These are phyloP conservation scores for Fusarium torulosum DNA, from an alignment of 2,329 filamentous ascomycete species.

Conservation along the genomic window DNA sequence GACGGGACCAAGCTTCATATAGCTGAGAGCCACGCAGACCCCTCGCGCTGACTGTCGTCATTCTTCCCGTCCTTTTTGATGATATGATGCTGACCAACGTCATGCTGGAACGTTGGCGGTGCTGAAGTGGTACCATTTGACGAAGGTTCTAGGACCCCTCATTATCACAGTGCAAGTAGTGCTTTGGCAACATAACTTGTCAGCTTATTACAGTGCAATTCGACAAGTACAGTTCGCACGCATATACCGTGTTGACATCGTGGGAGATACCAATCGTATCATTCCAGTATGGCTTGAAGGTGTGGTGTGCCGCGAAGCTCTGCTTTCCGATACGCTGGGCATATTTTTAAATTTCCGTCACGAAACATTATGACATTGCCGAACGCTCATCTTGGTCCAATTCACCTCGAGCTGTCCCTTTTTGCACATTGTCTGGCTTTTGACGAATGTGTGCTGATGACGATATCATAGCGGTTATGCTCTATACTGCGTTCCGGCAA, in stretches of 20 bases:
- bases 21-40: conserved; percentile 6
- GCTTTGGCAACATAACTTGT: background rate
- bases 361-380: conserved; percentile 17
- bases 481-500: background rate
- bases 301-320: background rate
- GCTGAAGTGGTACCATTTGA: conserved; percentile 33
- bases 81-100: conserved; percentile 47
- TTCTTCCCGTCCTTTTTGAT: conserved; percentile 17
- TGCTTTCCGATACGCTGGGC: conserved; percentile 12
- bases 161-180: conserved; percentile 44
- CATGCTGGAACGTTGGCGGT: conserved; percentile 37
- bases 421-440: background rate
- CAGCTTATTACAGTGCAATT: fast-evolving
- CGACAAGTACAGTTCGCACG: background rate
- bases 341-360: background rate
- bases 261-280: background rate
- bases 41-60: conserved; percentile 36
- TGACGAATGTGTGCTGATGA: background rate
- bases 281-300: background rate
- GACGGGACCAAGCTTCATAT: conserved; percentile 36
- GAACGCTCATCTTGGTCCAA: background rate
- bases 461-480: conserved; percentile 8
- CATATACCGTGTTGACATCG: conserved; percentile 18
- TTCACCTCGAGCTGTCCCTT: background rate
- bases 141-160: conserved; percentile 40